phyloP scores from a whole-genome alignment of 345 rosid genomes.

The Eucalyptus regnans region DNA sequence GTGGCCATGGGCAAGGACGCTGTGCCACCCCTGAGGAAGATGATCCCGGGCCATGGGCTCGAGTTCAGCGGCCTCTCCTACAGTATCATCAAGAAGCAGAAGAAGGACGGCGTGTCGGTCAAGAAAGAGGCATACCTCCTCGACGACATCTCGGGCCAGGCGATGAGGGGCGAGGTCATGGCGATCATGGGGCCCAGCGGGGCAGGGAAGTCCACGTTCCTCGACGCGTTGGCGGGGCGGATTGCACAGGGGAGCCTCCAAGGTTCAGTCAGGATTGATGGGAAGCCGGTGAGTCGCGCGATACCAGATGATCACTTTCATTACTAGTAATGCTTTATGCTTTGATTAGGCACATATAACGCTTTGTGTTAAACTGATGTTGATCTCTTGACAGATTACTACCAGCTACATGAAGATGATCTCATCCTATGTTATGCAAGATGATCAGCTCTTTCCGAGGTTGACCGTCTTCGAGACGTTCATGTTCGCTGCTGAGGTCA shows the following conservation, averaged over 20 bases:
- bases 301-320: background rate
- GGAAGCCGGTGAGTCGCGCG: conserved; percentile 24
- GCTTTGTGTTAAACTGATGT: background rate
- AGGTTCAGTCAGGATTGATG: conserved; percentile 67
- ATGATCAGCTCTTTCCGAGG: conserved; percentile 76
- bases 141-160: conserved; percentile 65
- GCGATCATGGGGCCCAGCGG: conserved; percentile 87
- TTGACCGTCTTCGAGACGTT: conserved; percentile 73
- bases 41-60: conserved; percentile 36
- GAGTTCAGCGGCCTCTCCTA: conserved; percentile 50
- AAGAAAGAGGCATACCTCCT: conserved; percentile 52
- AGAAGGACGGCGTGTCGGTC: conserved; percentile 41
- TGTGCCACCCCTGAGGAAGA: background rate
- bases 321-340: background rate
- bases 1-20: background rate
- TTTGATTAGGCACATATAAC: background rate
- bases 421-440: conserved; percentile 91
- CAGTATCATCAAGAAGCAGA: conserved; percentile 42
- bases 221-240: conserved; percentile 81
- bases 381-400: conserved; percentile 24
- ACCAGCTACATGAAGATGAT: conserved; percentile 70
- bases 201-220: conserved; percentile 84
- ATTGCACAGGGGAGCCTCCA: conserved; percentile 62
- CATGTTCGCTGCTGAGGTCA: conserved; percentile 76
- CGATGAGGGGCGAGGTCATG: conserved; percentile 57